A percentile compares a stretch with the other conserved stretches of the same genome.
These are phyloP conservation scores for Tetrastigma voinierianum DNA, from an alignment of 164 flowering plant species.

Conservation along the genomic window DNA sequence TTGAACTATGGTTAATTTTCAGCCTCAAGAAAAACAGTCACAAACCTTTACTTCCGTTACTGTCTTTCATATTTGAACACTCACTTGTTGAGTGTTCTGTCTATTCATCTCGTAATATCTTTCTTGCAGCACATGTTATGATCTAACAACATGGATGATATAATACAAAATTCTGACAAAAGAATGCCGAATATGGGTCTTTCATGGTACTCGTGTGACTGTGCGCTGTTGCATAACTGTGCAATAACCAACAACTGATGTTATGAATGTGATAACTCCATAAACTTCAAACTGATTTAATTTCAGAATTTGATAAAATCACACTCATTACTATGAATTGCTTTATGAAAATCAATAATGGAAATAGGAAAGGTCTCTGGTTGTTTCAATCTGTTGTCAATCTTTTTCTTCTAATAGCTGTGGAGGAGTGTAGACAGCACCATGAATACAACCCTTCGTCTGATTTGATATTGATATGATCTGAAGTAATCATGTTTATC, in stretches of 20 bases:
- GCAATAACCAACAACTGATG: too few relatives aligned
- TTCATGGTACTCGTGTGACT: neutral
- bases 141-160: neutral
- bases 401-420: neutral
- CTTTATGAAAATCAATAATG: neutral
- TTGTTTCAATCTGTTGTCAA: neutral
- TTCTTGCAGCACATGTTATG: neutral
- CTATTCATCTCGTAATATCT: neutral
- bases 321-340: neutral
- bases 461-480: conserved; percentile 75
- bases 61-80: too few relatives aligned
- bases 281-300: neutral
- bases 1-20: too few relatives aligned
- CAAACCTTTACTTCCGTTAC: too few relatives aligned
- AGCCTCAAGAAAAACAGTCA: too few relatives aligned
- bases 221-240: neutral
- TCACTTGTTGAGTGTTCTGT: neutral
- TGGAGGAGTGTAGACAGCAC: neutral
- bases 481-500: conserved; percentile 89
- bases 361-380: too few relatives aligned
- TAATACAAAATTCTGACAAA: neutral
- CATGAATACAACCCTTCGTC: neutral
- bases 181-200: neutral
- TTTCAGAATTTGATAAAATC: neutral
- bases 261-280: neutral